Base-by-base conservation (phyloP, 1,284 basidiomycete species). In the Sphagnurus paluster region DNA sequence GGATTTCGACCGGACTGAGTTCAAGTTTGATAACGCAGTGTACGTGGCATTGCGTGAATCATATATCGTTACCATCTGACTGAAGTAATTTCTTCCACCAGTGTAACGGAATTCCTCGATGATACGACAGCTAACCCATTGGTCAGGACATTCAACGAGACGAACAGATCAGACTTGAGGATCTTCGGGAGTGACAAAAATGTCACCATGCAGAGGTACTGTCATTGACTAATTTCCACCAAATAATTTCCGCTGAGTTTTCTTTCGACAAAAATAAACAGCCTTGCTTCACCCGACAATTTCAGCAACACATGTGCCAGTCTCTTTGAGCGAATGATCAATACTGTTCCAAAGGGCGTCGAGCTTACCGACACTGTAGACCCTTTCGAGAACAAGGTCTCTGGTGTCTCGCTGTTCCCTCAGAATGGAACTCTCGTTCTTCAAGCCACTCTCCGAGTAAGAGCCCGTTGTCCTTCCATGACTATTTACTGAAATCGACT, bases 1-100 rank as follows among this genome's bases (percentile, higher is more conserved):
- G 5, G 11, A 11, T 6, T 44, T 44, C 24, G 42, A 44, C 28
- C 6, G 5, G 3, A 21, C 35, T n/a, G 1, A 30, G 2, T 11
- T 17, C 9, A 39, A 32, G n/a, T 44, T 44, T 30, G 42, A 44
- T 20, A 37, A 37, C 26, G 5, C 21, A 7, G 19, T 44, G 42
- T 44, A 21, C 2, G 42, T 37, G n/a, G n/a, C n/a, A n/a, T 17
- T 25, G 13, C 17, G 8, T 11, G 11, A 16, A 14, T 6, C 30
- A 3, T 19, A 2, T 4, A 8, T 2, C 11, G 24, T 42, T 3
- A 7, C n/a, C 11, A 13, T 6, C 6, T n/a, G n/a, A n/a, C 14
- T 30, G 29, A 25, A 8, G 13, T 25, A 23, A 11, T 5, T 16
- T 35, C 20, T 35, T 6, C 14, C n/a, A n/a, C n/a, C n/a, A 42